Percentiles rank a stretch among this genome's conserved stretches.
Evolutionary conservation across 2,329 filamentous ascomycete species (phyloP).

Genomic region (Alternaria novae-zelandiae): DNA sequence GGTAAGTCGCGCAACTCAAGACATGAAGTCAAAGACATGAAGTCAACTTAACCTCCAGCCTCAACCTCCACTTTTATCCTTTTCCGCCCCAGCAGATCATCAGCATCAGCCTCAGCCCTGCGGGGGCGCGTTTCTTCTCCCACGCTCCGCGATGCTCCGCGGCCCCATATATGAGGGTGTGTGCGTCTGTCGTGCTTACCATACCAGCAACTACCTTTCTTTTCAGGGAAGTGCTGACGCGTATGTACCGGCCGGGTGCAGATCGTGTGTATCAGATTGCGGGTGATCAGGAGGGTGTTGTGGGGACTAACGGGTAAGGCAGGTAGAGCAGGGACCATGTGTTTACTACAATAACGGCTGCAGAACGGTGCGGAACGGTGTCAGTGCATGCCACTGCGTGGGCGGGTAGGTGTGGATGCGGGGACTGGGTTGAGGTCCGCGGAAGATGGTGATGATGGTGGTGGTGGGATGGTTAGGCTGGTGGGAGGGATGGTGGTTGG

Average conservation of each 20-base stretch:
- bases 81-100: neutral
- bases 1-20: neutral
- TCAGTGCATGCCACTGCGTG: no score
- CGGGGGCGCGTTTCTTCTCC: neutral
- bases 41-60: neutral
- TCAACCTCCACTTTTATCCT: neutral
- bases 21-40: neutral
- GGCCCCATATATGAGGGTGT: neutral
- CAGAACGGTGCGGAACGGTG: neutral
- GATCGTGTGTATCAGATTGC: neutral
- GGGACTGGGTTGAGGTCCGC: neutral
- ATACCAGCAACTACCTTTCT: neutral
- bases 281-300: neutral
- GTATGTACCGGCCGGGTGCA: neutral
- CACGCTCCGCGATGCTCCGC: neutral
- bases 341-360: neutral
- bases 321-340: neutral
- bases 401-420: neutral
- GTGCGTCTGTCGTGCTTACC: neutral
- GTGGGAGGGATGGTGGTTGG: neutral
- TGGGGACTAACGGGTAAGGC: neutral
- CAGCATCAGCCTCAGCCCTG: neutral
- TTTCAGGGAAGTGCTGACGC: neutral
- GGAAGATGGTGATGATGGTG: neutral
- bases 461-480: neutral